Percentiles rank a stretch among this genome's conserved stretches.
These are phyloP conservation scores for Closterium sp. DNA, from an alignment of 139 green algal species.

Conservation along the genomic window DNA sequence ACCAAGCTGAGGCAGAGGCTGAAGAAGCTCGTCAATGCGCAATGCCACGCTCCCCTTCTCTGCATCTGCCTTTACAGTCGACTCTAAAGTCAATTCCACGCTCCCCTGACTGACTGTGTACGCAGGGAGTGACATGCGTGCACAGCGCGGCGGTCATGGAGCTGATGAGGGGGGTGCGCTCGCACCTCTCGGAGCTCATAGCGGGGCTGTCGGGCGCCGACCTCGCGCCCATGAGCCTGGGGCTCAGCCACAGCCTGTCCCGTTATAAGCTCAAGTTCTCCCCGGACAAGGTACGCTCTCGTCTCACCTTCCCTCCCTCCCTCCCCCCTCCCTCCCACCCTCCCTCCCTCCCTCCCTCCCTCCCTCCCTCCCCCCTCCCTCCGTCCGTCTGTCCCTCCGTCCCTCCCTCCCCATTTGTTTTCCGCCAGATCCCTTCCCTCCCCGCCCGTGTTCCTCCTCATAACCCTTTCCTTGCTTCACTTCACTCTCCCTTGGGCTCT, in stretches of 20 bases:
- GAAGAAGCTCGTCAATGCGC: conserved; percentile 99
- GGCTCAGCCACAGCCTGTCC: conserved; percentile 92
- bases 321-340: not conserved
- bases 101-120: no score
- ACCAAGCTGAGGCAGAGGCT: conserved; percentile 94
- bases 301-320: not conserved
- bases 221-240: conserved; percentile 90
- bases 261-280: conserved; percentile 99
- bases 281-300: conserved; percentile 80
- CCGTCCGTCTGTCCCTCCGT: not conserved
- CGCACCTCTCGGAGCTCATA: conserved; percentile 85
- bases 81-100: no score
- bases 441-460: not conserved
- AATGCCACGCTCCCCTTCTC: conserved; percentile 80
- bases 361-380: not conserved
- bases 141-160: conserved; percentile 74
- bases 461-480: no score
- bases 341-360: not conserved
- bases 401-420: not conserved
- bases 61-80: no score
- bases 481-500: no score
- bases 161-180: conserved; percentile 83
- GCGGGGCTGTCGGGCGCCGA: conserved; percentile 71
- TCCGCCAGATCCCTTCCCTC: not conserved
- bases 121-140: conserved; percentile 88